A percentile compares a stretch with the other conserved stretches of the same genome.
phyloP scores from a whole-genome alignment of 495 filamentous ascomycete genomes.

The Lasiosphaeria miniovina region DNA sequence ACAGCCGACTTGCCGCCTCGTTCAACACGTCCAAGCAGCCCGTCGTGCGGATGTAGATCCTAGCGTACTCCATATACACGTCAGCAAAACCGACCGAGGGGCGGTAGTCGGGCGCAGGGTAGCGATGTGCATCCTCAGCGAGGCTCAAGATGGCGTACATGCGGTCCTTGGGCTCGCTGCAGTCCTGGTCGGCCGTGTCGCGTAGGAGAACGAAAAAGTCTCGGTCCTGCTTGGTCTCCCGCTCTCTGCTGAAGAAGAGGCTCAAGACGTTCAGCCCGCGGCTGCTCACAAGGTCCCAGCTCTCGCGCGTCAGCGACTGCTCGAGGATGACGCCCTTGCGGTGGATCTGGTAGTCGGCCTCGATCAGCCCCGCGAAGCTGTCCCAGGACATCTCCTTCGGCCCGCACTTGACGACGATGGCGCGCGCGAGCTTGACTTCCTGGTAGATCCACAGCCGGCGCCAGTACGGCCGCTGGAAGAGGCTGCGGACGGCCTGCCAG shows the following conservation, averaged over 20 bases:
- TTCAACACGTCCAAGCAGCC: not conserved
- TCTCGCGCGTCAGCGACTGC: not conserved
- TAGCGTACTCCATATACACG: not conserved
- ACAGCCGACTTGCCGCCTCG: not conserved
- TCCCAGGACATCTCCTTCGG: not conserved
- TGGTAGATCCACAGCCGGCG: conserved; percentile 10
- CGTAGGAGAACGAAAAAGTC: not conserved
- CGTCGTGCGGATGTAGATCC: not conserved
- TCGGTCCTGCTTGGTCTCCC: not conserved
- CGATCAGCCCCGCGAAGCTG: not conserved
- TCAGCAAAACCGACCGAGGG: not conserved
- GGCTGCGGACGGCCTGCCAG: not conserved
- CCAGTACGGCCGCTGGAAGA: conserved; percentile 5
- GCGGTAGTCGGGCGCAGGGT: not conserved
- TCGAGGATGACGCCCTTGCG: not conserved
- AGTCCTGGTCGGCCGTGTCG: not conserved
- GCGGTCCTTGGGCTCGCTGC: not conserved
- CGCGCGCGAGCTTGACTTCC: conserved; percentile 10
- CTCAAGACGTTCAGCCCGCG: not conserved
- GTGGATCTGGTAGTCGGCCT: not conserved
- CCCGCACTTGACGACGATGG: not conserved
- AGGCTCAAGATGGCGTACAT: not conserved
- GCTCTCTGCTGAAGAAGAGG: not conserved
- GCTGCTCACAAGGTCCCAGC: not conserved
- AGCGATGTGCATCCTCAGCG: not conserved